Conservation (phyloP, 257 asterid genomes). For the Plantago ovata region DNA sequence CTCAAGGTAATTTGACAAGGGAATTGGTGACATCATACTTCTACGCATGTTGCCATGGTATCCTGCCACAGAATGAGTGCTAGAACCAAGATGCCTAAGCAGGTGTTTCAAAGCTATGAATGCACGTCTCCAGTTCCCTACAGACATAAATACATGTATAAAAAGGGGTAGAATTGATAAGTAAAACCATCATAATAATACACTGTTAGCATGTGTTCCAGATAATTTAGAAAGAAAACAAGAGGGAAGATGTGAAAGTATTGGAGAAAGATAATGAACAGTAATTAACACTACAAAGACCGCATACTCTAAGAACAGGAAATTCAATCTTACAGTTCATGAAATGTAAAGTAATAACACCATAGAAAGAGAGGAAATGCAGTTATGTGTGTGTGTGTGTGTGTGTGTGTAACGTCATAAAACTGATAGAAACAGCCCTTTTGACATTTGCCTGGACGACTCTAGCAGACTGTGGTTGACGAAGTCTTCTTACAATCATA, state of each 20-base stretch:
- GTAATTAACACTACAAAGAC: background rate
- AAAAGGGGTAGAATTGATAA: background rate
- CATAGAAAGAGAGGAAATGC: too few species aligned
- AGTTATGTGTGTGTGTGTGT: too few species aligned
- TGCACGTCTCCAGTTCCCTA: constrained; percentile 92
- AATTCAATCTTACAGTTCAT: background rate
- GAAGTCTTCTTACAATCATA: too few species aligned
- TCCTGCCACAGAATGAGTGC: constrained; percentile 28
- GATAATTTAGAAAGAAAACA: too few species aligned
- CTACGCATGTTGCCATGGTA: constrained; percentile 29
- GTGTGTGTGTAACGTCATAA: too few species aligned
- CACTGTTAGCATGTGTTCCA: too few species aligned
- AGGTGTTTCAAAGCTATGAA: constrained; percentile 75
- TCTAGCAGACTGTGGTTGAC: too few species aligned
- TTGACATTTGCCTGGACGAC: too few species aligned
- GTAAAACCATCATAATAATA: background rate
- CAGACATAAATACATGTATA: constrained; percentile 18
- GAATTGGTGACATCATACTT: constrained; percentile 47
- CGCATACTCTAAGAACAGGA: background rate
- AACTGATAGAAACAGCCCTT: too few species aligned
- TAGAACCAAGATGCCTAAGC: constrained; percentile 43
- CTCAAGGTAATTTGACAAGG: constrained; percentile 75
- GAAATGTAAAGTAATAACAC: too few species aligned
- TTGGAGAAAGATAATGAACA: background rate
- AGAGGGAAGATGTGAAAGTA: background rate